Base-by-base conservation (phyloP, 2,329 filamentous ascomycete genomes). In the Aureobasidium sp. region DNA sequence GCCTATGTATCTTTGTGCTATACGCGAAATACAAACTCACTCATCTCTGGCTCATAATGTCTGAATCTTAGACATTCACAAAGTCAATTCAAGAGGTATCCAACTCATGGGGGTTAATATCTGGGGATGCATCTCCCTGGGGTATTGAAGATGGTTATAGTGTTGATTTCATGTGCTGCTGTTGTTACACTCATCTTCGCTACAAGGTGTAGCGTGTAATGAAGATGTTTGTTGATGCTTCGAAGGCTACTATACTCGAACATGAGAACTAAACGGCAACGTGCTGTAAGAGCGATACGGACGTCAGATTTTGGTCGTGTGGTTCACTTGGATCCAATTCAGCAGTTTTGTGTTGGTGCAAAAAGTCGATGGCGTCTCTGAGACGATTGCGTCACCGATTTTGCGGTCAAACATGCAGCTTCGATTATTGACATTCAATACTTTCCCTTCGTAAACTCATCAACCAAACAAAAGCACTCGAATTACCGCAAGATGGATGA, bases 401-500 rank as follows among this genome's bases (percentile, higher is more conserved):
- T 20, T 37, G 39, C 52, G 39, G 11, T 57, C 52, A 29, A 57
- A 37, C 27, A 34, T 34, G 12, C 49, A 39, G 34, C 49, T 52
- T 52, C 49, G 8, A 52, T 25, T 39, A n/a, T 37, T 22, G 6
- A 22, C 17, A 4, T 29, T 36, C 39, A 45, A 25, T 39, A 34
- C 41, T 45, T 45, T 31, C 31, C 37, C 15, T 29, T 17, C 17
- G 8, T 34, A 17, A 11, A 42, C 25, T 20, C 51, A 20, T n/a
- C 53, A 29, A n/a, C 22, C 12, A 14, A 41, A 22, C 41, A 31
- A 36, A 5, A 8, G n/a, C 17, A 14, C 4, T 12, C 22, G 7
- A 39, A 3, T 57, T 25, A 5, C 55, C n/a, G 15, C 14, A 60
- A 37, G 25, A 63, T 63, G 62, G 62, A 60, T 11, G 39, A 45